phyloP scores from a whole-genome alignment of 495 filamentous ascomycete genomes.

The Mycothermus thermophilus region DNA sequence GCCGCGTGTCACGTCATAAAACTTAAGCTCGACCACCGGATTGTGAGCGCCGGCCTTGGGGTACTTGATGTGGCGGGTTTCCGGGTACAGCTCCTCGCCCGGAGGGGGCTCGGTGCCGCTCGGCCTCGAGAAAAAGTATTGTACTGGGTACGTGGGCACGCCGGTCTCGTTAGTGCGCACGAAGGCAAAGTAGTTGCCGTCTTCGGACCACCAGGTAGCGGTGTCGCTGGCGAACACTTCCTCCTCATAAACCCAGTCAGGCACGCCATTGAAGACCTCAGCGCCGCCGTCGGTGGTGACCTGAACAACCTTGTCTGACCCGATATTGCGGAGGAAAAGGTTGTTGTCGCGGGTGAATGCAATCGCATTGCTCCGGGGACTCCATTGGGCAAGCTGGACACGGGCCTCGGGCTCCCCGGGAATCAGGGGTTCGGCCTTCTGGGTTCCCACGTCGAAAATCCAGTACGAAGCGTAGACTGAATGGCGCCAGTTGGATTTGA shows the following conservation, averaged over 20 bases:
- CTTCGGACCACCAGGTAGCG: constrained; percentile 87
- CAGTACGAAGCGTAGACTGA: constrained; percentile 77
- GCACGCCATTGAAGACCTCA: constrained; percentile 90
- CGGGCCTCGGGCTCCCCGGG: constrained; percentile 49
- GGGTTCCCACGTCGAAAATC: constrained; percentile 82
- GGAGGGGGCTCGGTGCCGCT: constrained; percentile 56
- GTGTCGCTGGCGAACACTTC: constrained; percentile 73
- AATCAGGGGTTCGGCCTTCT: constrained; percentile 65
- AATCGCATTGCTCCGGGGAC: constrained; percentile 70
- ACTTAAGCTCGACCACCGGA: constrained; percentile 71
- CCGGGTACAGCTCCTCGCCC: constrained; percentile 81
- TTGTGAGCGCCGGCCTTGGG: constrained; percentile 93
- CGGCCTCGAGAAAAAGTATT: constrained; percentile 82
- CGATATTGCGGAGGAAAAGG: constrained; percentile 62
- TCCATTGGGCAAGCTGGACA: constrained; percentile 81
- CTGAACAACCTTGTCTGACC: constrained; percentile 38
- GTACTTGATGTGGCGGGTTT: constrained; percentile 86
- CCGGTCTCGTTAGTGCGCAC: constrained; percentile 81
- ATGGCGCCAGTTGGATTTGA: constrained; percentile 70
- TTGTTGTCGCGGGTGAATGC: constrained; percentile 83
- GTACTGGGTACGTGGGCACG: constrained; percentile 86
- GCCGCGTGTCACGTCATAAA: constrained; percentile 72
- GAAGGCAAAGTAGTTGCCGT: constrained; percentile 80
- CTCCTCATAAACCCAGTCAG: constrained; percentile 98
- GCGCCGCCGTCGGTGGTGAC: constrained; percentile 78